Percentiles rank a stretch among this genome's conserved stretches.
Evolutionary conservation across 2,329 filamentous ascomycete species (phyloP).

Genomic region (Fusarium gaditjirri): DNA sequence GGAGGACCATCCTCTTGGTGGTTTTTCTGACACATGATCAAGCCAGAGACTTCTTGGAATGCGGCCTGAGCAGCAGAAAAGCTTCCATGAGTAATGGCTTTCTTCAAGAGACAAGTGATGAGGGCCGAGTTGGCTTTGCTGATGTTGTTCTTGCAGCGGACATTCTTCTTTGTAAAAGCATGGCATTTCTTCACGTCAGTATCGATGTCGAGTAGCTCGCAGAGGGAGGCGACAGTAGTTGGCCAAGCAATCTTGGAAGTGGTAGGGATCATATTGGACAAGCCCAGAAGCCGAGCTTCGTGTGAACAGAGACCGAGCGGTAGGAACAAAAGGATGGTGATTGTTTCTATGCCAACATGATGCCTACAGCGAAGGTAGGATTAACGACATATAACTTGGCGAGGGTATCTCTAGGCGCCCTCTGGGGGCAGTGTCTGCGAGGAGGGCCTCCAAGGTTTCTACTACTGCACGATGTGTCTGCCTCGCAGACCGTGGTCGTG

Average conservation of each 20-base stretch:
- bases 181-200: slow-evolving; percentile 17
- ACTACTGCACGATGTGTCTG: background rate
- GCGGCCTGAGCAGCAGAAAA: slow-evolving; percentile 22
- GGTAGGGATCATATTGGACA: slow-evolving; percentile 16
- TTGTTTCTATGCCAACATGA: slow-evolving; percentile 35
- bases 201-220: slow-evolving; percentile 19
- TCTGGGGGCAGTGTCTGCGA: slow-evolving; percentile 2
- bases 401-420: slow-evolving; percentile 17
- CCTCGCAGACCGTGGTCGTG: slow-evolving; percentile 10
- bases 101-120: slow-evolving; percentile 14
- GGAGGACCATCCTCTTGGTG: background rate
- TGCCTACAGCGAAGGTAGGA: background rate
- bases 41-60: slow-evolving; percentile 22
- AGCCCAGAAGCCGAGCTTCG: background rate
- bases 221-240: slow-evolving; percentile 2
- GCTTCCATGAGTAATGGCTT: slow-evolving; percentile 14
- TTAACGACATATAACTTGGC: slow-evolving; percentile 31
- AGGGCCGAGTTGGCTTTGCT: background rate
- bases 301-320: background rate
- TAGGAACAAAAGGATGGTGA: background rate
- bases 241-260: slow-evolving; percentile 14
- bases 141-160: slow-evolving; percentile 3
- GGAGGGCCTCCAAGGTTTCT: slow-evolving; percentile 15
- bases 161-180: background rate
- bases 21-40: slow-evolving; percentile 28